Base-by-base conservation (phyloP, 805 yeast genomes). In the Kodamaea restingae region DNA sequence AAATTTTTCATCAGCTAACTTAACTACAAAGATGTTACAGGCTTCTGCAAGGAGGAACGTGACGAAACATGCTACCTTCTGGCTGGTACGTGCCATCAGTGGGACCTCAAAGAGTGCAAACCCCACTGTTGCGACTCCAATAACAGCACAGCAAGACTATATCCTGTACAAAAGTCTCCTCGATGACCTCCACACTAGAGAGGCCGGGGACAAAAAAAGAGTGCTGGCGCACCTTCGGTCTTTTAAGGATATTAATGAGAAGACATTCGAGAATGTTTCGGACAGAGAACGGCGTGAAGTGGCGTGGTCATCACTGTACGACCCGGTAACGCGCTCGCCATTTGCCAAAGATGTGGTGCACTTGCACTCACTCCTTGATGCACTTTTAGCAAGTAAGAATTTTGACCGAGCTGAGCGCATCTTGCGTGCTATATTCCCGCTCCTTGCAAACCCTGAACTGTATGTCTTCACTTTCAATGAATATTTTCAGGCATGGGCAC, bases 301-400 rank as follows among this genome's bases (percentile, higher is more conserved):
- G n/a, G 36, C 67, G 5, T 67, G 73, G 72, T 55, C 67, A n/a
- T 65, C 72, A 1, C 56, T 53, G 32, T 61, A 64, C 45, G 74
- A 68, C 40, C 60, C 65, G 0, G 73, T 66, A 9, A 49, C 64
- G 18, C 49, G 74, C 35, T 60, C 69, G 4, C 71, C 71, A 0
- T 65, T 56, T 55, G 71, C 83, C 4, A 75, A 73, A 52, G 82
- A 78, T 46, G 73, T 76, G n/a, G 66, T 71, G 38, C 82, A 82
- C 50, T 67, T 83, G 14, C 88, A 90, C 80, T 76, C 90, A 2
- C 61, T 88, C 25, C 67, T 87, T 29, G 95, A 88, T 50, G 91
- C 93, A 0, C 81, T 90, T 47, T 54, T 88, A 22, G 76, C 78
- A 32, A 74, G 84, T 24, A 72, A 73, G 38, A 83, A 84, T 53